phyloP scores from a whole-genome alignment of 371 early-diverging fungal genomes.

The Apophysomyces trapeziformis region DNA sequence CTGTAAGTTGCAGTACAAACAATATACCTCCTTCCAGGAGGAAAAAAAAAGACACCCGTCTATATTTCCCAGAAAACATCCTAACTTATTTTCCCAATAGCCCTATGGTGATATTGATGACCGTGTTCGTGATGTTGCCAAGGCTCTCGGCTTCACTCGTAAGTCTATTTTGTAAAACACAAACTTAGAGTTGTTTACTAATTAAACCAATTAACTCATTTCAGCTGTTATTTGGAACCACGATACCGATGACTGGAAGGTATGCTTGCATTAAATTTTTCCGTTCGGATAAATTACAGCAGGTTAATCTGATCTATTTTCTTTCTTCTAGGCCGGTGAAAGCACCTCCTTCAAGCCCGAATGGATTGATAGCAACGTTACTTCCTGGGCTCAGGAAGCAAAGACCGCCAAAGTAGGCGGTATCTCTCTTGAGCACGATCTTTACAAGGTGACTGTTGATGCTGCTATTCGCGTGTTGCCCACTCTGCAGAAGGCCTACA shows the following conservation, averaged over 20 bases:
- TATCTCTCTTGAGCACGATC: conserved; percentile 62
- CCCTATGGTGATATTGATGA: conserved; percentile 75
- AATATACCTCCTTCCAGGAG: neutral
- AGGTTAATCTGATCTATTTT: neutral
- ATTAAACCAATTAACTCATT: neutral
- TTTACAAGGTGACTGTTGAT: conserved; percentile 55
- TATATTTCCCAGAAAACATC: neutral
- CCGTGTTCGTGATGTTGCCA: conserved; percentile 65
- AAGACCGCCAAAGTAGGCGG: conserved; percentile 51
- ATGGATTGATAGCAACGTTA: conserved; percentile 54
- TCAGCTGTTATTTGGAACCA: conserved; percentile 56
- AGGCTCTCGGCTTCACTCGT: conserved; percentile 59
- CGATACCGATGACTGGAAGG: conserved; percentile 53
- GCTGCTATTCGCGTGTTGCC: conserved; percentile 66
- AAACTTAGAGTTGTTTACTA: neutral
- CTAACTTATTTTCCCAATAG: conserved; percentile 7
- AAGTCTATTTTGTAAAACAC: neutral
- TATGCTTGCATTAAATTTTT: conserved; percentile 20
- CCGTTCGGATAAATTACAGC: conserved; percentile 4
- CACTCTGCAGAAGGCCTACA: conserved; percentile 47
- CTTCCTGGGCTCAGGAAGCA: conserved; percentile 52
- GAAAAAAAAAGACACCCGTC: neutral
- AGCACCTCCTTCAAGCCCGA: conserved; percentile 29
- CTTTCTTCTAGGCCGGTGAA: conserved; percentile 30
- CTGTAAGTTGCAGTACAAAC: conserved; percentile 29